Conservation (phyloP, 2,329 filamentous ascomycete species). For the Colletotrichum tanaceti region DNA sequence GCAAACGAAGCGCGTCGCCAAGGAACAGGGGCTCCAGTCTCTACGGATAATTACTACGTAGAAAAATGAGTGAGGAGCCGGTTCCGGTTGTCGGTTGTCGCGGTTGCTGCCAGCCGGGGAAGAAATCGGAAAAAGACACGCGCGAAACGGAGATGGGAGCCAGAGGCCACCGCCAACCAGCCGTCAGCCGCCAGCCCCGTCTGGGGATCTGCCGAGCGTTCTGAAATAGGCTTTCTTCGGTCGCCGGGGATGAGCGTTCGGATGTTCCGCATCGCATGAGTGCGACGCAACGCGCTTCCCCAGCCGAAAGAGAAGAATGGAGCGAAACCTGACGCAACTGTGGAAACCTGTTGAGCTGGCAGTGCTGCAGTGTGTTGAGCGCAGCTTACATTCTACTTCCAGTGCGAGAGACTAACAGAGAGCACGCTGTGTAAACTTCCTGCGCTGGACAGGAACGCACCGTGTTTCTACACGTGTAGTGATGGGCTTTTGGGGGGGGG, state of each 20-base stretch:
- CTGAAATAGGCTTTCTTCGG: slow-evolving; percentile 34
- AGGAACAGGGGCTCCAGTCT: slow-evolving; percentile 16
- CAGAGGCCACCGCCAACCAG: not conserved
- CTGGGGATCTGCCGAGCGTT: slow-evolving; percentile 14
- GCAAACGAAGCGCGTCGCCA: slow-evolving; percentile 28
- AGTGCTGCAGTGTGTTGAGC: not conserved
- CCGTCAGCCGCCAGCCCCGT: slow-evolving; percentile 1
- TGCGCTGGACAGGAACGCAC: slow-evolving; percentile 1
- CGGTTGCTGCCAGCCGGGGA: slow-evolving; percentile 29
- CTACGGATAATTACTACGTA: no score
- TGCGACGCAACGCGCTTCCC: slow-evolving; percentile 22
- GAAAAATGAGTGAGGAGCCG: not conserved
- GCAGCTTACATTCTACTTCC: not conserved
- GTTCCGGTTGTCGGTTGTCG: slow-evolving; percentile 15
- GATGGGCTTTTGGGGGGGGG: not conserved
- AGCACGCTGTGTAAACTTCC: not conserved
- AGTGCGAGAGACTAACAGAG: not conserved
- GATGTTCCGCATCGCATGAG: slow-evolving; percentile 19
- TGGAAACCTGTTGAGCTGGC: not conserved
- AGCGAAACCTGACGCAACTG: not conserved
- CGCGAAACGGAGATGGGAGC: not conserved
- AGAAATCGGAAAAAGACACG: slow-evolving; percentile 17
- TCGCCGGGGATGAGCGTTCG: slow-evolving; percentile 29
- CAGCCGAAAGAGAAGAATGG: slow-evolving; percentile 15
- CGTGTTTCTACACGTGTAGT: not conserved